Evolutionary conservation across 2,329 filamentous ascomycete species (phyloP).

Genomic region (Beauveria caledonica): DNA sequence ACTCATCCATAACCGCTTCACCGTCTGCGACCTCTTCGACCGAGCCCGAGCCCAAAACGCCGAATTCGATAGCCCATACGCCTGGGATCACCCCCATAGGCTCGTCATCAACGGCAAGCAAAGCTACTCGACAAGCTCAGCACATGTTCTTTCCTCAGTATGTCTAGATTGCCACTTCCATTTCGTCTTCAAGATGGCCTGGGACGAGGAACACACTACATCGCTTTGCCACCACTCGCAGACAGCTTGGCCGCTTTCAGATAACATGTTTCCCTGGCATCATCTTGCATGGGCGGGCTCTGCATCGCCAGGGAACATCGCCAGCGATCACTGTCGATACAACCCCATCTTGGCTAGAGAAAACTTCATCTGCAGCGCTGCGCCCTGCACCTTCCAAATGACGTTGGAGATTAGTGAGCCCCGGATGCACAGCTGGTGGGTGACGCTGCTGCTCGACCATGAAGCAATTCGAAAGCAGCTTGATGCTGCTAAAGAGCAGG

Average conservation of each 20-base stretch:
- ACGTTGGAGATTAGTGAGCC: slow-evolving; percentile 42
- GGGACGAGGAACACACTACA: slow-evolving; percentile 21
- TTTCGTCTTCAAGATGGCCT: slow-evolving; percentile 31
- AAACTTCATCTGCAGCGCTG: slow-evolving; percentile 34
- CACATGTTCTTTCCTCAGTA: slow-evolving; percentile 26
- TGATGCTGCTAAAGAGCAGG: slow-evolving; percentile 29
- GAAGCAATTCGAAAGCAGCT: slow-evolving; percentile 35
- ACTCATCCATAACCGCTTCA: slow-evolving; percentile 29
- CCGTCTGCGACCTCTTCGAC: slow-evolving; percentile 28
- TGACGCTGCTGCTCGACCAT: slow-evolving; percentile 37
- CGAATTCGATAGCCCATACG: slow-evolving; percentile 22
- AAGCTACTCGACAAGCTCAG: slow-evolving; percentile 21
- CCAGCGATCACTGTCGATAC: slow-evolving; percentile 24
- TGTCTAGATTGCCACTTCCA: slow-evolving; percentile 35
- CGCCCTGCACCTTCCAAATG: slow-evolving; percentile 33
- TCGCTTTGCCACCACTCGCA: slow-evolving; percentile 25
- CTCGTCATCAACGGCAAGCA: slow-evolving; percentile 34
- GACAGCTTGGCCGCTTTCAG: slow-evolving; percentile 26
- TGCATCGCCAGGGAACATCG: slow-evolving; percentile 19
- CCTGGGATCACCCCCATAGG: slow-evolving; percentile 29
- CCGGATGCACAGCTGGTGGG: slow-evolving; percentile 35
- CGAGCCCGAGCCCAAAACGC: slow-evolving; percentile 23
- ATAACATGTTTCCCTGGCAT: slow-evolving; percentile 31
- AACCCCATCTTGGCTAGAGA: slow-evolving; percentile 31
- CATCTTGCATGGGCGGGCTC: slow-evolving; percentile 30